Conservation (phyloP, 345 rosid genomes). For the Microcos paniculata region DNA sequence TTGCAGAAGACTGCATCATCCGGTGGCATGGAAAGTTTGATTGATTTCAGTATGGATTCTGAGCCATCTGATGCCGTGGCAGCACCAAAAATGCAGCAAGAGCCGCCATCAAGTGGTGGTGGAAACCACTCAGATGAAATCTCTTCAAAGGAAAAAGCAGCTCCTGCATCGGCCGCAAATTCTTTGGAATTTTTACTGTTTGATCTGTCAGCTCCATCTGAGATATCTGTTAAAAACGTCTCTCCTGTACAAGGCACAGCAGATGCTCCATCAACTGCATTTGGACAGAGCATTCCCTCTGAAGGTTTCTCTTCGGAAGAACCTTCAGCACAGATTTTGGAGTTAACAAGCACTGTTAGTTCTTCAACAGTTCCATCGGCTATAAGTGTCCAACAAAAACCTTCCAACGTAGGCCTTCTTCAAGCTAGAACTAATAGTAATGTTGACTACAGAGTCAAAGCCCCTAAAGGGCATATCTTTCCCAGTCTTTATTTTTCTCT, state of each 20-base stretch:
- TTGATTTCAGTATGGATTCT: slow-evolving; percentile 12
- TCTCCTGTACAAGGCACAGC: not conserved
- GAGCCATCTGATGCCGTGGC: not conserved
- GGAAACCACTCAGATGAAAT: slow-evolving; percentile 5
- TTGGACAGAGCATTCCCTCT: not conserved
- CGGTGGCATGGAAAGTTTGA: slow-evolving; percentile 9
- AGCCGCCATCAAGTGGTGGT: not conserved
- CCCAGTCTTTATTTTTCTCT: not conserved
- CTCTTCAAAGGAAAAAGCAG: not conserved
- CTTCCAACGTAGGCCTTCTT: not conserved
- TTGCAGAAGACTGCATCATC: slow-evolving; percentile 6
- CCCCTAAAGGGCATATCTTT: not conserved
- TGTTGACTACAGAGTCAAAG: not conserved
- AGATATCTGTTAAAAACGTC: not conserved
- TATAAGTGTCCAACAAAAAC: not conserved
- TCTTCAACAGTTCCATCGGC: not conserved
- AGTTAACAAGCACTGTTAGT: not conserved
- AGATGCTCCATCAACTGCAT: slow-evolving; percentile 8
- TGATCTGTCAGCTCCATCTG: slow-evolving; percentile 12
- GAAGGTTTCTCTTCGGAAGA: not conserved
- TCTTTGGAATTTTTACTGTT: slow-evolving; percentile 7
- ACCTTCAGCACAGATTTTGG: not conserved
- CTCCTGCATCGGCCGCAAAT: not conserved
- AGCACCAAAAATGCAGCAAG: not conserved
- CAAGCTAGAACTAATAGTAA: not conserved